Conservation (phyloP, 805 yeast genomes). For the Lipomyces starkeyi region DNA sequence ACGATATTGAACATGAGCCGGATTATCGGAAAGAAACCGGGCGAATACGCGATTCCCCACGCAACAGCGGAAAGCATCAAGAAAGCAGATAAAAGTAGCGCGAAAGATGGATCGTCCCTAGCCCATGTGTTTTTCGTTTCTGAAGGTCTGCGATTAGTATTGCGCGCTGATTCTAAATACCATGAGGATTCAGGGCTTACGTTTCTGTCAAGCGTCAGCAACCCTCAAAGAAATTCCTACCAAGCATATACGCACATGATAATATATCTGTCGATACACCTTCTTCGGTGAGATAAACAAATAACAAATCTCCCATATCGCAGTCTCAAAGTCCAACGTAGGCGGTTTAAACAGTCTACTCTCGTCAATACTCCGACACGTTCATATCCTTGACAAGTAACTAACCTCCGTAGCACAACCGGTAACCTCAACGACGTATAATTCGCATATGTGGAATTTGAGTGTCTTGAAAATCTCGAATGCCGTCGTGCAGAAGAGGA, state of each 20-base stretch:
- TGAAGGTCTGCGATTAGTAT: conserved; percentile 45
- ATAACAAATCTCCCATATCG: conserved; percentile 86
- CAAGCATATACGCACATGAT: conserved; percentile 53
- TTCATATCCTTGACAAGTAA: not conserved
- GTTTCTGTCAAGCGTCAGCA: conserved; percentile 11
- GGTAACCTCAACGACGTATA: conserved; percentile 27
- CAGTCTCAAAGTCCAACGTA: conserved; percentile 88
- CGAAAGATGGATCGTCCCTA: conserved; percentile 90
- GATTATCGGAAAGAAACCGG: conserved; percentile 63
- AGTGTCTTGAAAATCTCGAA: conserved; percentile 12
- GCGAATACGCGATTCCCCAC: conserved; percentile 87
- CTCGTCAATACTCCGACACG: not conserved
- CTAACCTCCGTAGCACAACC: conserved; percentile 32
- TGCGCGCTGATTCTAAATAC: not conserved
- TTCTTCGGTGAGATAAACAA: conserved; percentile 76
- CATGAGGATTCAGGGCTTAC: conserved; percentile 3
- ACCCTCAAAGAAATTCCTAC: not conserved
- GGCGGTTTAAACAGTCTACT: conserved; percentile 68
- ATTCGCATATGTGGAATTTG: conserved; percentile 6
- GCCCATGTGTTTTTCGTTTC: conserved; percentile 83
- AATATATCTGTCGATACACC: conserved; percentile 80
- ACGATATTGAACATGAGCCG: conserved; percentile 82
- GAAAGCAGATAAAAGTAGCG: conserved; percentile 70
- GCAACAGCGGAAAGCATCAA: conserved; percentile 77
- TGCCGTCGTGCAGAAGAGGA: conserved; percentile 32